phyloP scores from a whole-genome alignment of 2,329 filamentous ascomycete species.

The Cordyceps farinosa region DNA sequence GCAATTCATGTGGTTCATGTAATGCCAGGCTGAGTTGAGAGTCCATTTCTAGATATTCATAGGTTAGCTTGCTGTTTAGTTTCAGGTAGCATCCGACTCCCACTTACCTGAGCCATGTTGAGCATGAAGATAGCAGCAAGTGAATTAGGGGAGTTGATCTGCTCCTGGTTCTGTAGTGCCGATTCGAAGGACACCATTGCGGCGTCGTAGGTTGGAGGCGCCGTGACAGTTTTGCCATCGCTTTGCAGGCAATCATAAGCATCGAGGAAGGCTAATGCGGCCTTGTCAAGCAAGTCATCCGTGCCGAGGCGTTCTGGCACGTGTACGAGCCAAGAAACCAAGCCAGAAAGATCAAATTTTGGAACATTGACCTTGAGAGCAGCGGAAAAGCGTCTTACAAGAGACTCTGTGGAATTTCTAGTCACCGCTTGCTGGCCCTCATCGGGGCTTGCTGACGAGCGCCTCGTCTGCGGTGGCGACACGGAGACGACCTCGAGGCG shows the following conservation, averaged over 20 bases:
- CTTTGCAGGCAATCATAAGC: background rate
- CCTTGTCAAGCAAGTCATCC: constrained; percentile 1
- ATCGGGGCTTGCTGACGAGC: background rate
- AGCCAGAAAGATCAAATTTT: background rate
- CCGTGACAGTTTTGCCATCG: background rate
- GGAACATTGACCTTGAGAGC: background rate
- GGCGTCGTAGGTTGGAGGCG: background rate
- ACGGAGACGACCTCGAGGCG: background rate
- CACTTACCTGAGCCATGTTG: constrained; percentile 1
- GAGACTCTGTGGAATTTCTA: background rate
- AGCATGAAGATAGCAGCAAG: background rate
- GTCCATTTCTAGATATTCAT: background rate
- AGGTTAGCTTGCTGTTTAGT: too few relatives aligned
- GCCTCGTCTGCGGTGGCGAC: background rate
- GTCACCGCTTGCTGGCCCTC: background rate
- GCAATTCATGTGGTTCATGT: background rate
- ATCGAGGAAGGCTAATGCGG: constrained; percentile 4
- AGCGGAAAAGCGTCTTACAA: background rate
- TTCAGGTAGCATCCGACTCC: background rate
- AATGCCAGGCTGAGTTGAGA: background rate
- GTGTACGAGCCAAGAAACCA: background rate
- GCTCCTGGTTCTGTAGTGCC: background rate
- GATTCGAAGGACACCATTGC: background rate
- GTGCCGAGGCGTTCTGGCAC: background rate
- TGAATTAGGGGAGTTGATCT: background rate